Evolutionary conservation across 805 yeast species (phyloP).

Genomic region (Candida nemodendra): DNA sequence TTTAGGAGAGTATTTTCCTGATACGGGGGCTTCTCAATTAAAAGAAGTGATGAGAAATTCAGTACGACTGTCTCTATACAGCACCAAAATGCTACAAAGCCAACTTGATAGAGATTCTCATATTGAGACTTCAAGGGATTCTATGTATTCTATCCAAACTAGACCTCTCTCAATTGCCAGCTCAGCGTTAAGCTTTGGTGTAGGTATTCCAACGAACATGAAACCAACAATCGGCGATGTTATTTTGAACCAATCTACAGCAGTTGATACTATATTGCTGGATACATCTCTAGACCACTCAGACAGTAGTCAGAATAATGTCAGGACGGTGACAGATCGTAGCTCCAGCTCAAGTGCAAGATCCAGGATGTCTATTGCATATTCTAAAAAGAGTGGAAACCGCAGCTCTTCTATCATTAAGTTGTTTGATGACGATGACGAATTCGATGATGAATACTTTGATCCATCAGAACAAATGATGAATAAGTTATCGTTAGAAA

Average conservation of each 20-base stretch:
- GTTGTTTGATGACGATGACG: conserved; percentile 42
- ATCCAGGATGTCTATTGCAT: conserved; percentile 23
- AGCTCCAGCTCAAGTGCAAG: conserved; percentile 4
- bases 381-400: conserved; percentile 16
- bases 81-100: conserved; percentile 20
- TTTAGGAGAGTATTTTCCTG: conserved; percentile 88
- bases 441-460: conserved; percentile 31
- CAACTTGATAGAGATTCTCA: conserved; percentile 12
- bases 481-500: conserved; percentile 36
- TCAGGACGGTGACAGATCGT: conserved; percentile 5
- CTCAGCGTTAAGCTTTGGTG: conserved; percentile 29
- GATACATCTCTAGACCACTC: conserved; percentile 21
- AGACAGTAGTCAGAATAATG: conserved; percentile 2
- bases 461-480: conserved; percentile 40
- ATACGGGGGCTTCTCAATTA: conserved; percentile 65
- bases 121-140: conserved; percentile 14
- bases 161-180: conserved; percentile 28
- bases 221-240: conserved; percentile 64
- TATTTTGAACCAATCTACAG: conserved; percentile 51
- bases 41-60: conserved; percentile 83
- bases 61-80: conserved; percentile 65
- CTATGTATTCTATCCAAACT: conserved; percentile 23
- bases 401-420: conserved; percentile 45
- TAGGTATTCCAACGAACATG: conserved; percentile 27
- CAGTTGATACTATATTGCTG: conserved; percentile 44